These are phyloP conservation scores for Euphorbia tirucalli DNA, from an alignment of 345 rosid species.

Conservation along the genomic window DNA sequence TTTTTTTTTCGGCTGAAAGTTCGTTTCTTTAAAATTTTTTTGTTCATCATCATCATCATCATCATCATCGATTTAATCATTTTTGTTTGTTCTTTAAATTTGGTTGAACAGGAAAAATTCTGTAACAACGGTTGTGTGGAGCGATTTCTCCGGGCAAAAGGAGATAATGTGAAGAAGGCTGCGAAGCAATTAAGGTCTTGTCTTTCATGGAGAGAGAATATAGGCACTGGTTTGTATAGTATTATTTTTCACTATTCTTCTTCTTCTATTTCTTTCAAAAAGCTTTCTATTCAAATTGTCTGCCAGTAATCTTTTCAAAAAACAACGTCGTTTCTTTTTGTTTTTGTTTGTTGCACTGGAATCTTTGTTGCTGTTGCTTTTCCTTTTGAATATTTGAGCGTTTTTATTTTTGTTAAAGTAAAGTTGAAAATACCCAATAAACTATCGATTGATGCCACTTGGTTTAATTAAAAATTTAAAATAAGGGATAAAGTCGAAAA, in stretches of 20 bases:
- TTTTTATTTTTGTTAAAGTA: conserved; percentile 3
- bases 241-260: too few species aligned
- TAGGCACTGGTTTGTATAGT: conserved; percentile 82
- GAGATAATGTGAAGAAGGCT: conserved; percentile 80
- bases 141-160: conserved; percentile 72
- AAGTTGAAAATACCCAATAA: conserved; percentile 28
- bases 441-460: conserved; percentile 29
- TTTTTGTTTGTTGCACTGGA: conserved; percentile 17
- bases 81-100: neutral
- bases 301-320: too few species aligned
- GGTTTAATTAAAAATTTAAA: conserved; percentile 9
- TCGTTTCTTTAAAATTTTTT: neutral
- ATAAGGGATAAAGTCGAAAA: too few species aligned
- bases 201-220: conserved; percentile 83
- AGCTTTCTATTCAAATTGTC: conserved; percentile 9
- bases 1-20: neutral
- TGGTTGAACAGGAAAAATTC: conserved; percentile 74
- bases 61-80: too few species aligned
- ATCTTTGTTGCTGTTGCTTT: conserved; percentile 24
- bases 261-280: too few species aligned
- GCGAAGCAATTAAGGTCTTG: conserved; percentile 73
- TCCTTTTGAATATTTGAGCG: conserved; percentile 34
- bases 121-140: conserved; percentile 77
- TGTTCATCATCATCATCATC: too few species aligned
- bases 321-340: conserved; percentile 28